Evolutionary conservation across 768 basidiomycete species (phyloP), one percentile per base, ranked within the genome.

Genomic region (Mycena vitilis): DNA sequence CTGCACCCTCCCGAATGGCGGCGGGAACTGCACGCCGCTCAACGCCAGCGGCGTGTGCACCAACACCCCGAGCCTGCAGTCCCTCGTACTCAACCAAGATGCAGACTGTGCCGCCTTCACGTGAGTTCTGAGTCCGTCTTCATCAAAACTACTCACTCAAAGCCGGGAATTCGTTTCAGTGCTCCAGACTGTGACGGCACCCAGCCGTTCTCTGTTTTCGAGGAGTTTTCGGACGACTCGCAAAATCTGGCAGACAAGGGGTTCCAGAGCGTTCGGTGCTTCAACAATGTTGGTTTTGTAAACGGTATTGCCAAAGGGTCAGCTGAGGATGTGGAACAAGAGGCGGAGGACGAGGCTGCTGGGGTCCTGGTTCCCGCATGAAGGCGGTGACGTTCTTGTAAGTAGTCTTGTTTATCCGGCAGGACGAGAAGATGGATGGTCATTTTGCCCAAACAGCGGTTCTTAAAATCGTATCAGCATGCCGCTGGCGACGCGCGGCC

Each of bases 261-360:
- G 11, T 48, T 65, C 63, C 54, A 36, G 7, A 65, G 63, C 47
- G 63, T 65, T 8, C 30, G 38, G 38, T 65, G 63, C 30, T 47
- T 38, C 13, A 36, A 65, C 13, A n/a, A 48, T 20, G 47, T 22
- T 2, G 55, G 55, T 18, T 57, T 55, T 25, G 63, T 57, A 37
- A 48, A 65, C 37, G 63, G 63, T 16, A 38, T 57, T 23, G 48
- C 55, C 23, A 53, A 34, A 9, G 54, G 54, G 20, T 55, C 54
- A 22, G 11, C n/a, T 11, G 12, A 22, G 3, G 48, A 49, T 22
- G 23, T 49, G 22, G 48, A 49, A 22, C 48, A 49, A 22, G 48
- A 49, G 48, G n/a, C 12, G 23, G 22, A 1, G 48, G 48, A 49
- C 23, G 48, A 20, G 22, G 48, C 48, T 10, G 23, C 22, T 8